Evolutionary conservation across 2,329 filamentous ascomycete genomes (phyloP).

Genomic region (Colletotrichum liriopes): DNA sequence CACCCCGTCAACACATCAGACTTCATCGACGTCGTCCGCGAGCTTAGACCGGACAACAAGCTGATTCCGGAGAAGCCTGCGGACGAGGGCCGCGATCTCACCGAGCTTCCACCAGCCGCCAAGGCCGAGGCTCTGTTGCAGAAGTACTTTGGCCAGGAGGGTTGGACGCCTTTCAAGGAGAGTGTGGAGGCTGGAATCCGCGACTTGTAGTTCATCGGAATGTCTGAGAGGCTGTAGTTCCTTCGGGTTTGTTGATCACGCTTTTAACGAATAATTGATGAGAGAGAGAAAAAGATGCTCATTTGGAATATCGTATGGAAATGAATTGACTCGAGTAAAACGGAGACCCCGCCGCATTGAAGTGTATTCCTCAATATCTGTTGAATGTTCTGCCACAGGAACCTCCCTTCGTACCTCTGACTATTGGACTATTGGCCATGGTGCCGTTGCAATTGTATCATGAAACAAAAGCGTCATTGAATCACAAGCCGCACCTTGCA

Average conservation of each 20-base stretch:
- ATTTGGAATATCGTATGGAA: no score
- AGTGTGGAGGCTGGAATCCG: constrained; percentile 37
- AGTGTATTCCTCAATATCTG: no score
- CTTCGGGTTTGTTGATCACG: neutral
- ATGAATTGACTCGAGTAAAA: no score
- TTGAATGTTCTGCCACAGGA: no score
- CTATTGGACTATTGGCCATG: no score
- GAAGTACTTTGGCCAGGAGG: constrained; percentile 36
- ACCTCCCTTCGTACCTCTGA: neutral
- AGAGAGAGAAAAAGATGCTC: neutral
- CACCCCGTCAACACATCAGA: constrained; percentile 43
- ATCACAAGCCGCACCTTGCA: no score
- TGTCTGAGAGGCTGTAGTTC: no score
- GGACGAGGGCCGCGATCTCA: constrained; percentile 32
- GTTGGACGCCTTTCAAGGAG: constrained; percentile 32
- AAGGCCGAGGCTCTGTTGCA: constrained; percentile 34
- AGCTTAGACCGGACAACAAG: constrained; percentile 39
- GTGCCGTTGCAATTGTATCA: no score
- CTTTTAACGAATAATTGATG: neutral
- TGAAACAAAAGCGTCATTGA: no score
- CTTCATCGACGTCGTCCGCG: constrained; percentile 22
- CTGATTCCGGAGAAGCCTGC: constrained; percentile 32
- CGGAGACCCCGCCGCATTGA: no score
- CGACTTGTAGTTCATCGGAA: constrained; percentile 29
- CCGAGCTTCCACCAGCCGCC: constrained; percentile 34